Conservation (phyloP, 345 rosid species). For the Gossypium thurberi region DNA sequence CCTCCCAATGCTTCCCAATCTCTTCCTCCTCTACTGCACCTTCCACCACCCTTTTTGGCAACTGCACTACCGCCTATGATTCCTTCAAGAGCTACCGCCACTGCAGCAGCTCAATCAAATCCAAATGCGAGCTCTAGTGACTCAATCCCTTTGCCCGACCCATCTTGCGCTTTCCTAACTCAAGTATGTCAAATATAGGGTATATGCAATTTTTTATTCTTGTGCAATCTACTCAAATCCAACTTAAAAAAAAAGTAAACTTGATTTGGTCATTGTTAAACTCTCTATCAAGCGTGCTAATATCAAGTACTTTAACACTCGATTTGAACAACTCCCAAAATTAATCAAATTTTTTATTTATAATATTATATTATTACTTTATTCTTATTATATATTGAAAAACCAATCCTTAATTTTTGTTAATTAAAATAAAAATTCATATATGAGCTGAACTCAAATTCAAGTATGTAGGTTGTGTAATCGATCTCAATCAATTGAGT, state of each 20-base stretch:
- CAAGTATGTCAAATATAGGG: slow-evolving; percentile 30
- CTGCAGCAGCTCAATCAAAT: slow-evolving; percentile 6
- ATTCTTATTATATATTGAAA: too few relatives aligned
- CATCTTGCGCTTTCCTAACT: slow-evolving; percentile 45
- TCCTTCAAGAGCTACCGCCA: neutral
- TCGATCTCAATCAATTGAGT: too few relatives aligned
- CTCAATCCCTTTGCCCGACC: slow-evolving; percentile 31
- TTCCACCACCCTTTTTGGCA: slow-evolving; percentile 23
- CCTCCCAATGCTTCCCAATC: slow-evolving; percentile 18
- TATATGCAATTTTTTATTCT: neutral
- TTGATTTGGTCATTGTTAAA: neutral
- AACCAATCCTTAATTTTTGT: too few relatives aligned
- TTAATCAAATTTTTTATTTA: too few relatives aligned
- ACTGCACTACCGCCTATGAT: slow-evolving; percentile 8
- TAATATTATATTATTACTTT: too few relatives aligned
- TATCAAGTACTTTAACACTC: too few relatives aligned
- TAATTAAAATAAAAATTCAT: too few relatives aligned
- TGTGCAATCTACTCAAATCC: neutral
- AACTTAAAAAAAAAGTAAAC: too few relatives aligned
- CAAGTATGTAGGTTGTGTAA: too few relatives aligned
- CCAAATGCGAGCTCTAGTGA: slow-evolving; percentile 5
- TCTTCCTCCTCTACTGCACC: slow-evolving; percentile 10
- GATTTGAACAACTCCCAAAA: too few relatives aligned
- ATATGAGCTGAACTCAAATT: too few relatives aligned
- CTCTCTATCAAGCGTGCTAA: too few relatives aligned